Evolutionary conservation across 257 asterid genomes (phyloP).

Genomic region (Solanum chiquidenum): DNA sequence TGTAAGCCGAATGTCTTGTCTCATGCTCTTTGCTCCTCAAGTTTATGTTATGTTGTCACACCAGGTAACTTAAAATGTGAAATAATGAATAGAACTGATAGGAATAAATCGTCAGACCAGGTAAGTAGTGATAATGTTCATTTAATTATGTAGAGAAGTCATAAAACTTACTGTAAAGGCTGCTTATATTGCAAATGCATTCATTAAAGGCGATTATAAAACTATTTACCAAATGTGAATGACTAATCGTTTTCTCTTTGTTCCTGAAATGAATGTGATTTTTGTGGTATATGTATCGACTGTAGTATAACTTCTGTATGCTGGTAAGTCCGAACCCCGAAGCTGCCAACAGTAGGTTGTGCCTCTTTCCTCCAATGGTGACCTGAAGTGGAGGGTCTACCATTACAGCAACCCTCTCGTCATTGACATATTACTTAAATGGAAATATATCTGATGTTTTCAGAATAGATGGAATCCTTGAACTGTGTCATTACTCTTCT

Average conservation of each 20-base stretch:
- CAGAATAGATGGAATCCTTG: not conserved
- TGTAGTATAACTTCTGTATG: not conserved
- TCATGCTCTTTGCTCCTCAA: not conserved
- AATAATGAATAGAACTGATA: slow-evolving; percentile 59
- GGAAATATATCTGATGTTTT: not conserved
- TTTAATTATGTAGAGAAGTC: not conserved
- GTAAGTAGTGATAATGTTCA: not conserved
- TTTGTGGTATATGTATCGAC: not conserved
- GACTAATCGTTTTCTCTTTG: not conserved
- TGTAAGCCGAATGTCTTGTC: not conserved
- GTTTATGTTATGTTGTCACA: not conserved
- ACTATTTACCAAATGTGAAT: not conserved
- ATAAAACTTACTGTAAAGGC: not conserved
- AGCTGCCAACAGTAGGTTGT: not conserved
- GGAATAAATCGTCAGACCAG: not conserved
- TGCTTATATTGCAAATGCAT: not conserved
- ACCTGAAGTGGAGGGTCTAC: not conserved
- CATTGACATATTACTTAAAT: not conserved
- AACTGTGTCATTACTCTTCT: not conserved
- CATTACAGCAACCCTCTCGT: not conserved
- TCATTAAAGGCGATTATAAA: not conserved
- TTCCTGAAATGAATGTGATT: not conserved
- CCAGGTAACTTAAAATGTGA: slow-evolving; percentile 21
- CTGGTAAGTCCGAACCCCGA: not conserved
- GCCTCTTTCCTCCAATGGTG: not conserved